Evolutionary conservation across 2,329 filamentous ascomycete species (phyloP), one percentile per base, ranked within the genome.

Genomic region (Fusarium caatingaense): DNA sequence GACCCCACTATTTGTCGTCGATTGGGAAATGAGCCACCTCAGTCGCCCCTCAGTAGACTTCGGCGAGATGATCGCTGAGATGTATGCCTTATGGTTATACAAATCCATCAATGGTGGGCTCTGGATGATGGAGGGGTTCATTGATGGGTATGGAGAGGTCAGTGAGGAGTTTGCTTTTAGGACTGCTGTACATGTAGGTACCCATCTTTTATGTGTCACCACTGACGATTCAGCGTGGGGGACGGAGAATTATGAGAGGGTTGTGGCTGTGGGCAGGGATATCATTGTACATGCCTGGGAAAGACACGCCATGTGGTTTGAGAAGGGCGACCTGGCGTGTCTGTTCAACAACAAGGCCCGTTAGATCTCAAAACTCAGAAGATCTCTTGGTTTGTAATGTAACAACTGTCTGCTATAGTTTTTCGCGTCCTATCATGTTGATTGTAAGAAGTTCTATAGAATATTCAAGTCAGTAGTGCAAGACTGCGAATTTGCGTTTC

Each of bases 351-450:
- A 15, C 1, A 15, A 15, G 13, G 15, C 13, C 0, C 13, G 13
- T 32, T 32, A 32, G 1, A 32, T 15, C 13, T 30, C 13, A 30
- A 13, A 30, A 8, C 15, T 12, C 6, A 30, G 6, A 30, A 30
- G 28, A 6, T 15, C 6, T 30, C 13, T 7, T 30, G 13, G 1
- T 15, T 15, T 30, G 28, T 15, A 15, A 32, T 8, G 30, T 8
- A 15, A 15, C 6, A 2, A 32, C 30, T 15, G 30, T 4, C 13
- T 8, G 3, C 7, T 15, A 8, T 8, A 0, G 13, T 1, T 8
- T 15, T 7, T 32, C 13, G 15, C 3, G 1, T 8, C 3, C 6
- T 32, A 32, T 8, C 1, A 15, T 32, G 7, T 32, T 8, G 16
- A 16, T 32, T 3, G 13, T 3, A 30, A 15, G 3, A 30, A 30